Evolutionary conservation across 2,329 filamentous ascomycete genomes (phyloP), one percentile per base, ranked within the genome.

Genomic region (Alternaria metachromatica): DNA sequence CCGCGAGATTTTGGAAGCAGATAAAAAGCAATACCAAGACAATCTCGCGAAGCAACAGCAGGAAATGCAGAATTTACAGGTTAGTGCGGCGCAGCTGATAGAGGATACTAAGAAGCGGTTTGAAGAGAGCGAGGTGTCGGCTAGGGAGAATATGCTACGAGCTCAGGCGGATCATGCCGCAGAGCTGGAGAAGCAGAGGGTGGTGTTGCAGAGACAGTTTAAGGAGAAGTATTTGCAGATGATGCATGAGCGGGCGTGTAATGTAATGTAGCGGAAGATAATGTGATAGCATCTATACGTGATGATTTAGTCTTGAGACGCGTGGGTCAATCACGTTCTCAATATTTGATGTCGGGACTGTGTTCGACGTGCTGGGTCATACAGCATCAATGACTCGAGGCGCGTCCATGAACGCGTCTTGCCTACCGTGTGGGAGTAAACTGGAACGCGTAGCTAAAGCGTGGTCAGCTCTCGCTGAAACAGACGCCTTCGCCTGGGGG

Each of bases 81-180:
- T 57, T 20, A 57, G 53, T n/a, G 15, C 30, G 25, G 30, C 50
- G 30, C 50, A 63, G 43, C 45, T 60, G 20, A 23, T 63, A 26
- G 60, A 60, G 18, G 56, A 63, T 9, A 3, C 20, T 15, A 57
- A 63, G 25, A 57, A 57, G 21, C 43, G n/a, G 15, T 48, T 41
- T 7, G 43, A 57, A 48, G 41, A 46, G 51, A 57, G 51, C 6
- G 20, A 55, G 23, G 46, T 23, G 12, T 23, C 9, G 46, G 20
- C 20, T 3, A 53, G 28, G 18, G 15, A 57, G 28, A 44, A 18
- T 12, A 25, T 55, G 51, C 13, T 13, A 15, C 30, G 30, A 12
- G 28, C 21, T 23, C 13, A 57, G 11, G 54, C 46, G 11, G 10
- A 43, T 25, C 33, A 44, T 44, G 33, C 33, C 0, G 21, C 30